These are phyloP conservation scores for Lathyrus tuberosus DNA, from an alignment of 306 rosid species.

Conservation along the genomic window DNA sequence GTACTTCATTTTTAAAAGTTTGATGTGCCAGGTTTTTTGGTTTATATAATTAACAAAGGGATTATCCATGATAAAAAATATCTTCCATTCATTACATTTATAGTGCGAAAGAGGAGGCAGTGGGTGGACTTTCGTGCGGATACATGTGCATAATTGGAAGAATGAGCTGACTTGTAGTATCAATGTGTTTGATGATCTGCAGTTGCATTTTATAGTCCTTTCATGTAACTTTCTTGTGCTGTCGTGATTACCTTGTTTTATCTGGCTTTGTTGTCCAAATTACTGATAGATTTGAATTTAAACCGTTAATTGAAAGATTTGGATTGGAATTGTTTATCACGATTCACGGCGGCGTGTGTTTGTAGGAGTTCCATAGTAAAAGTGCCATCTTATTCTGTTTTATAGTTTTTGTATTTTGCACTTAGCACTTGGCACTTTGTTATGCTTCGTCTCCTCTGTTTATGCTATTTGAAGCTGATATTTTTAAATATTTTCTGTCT, in stretches of 20 bases:
- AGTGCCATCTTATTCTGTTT: slow-evolving; percentile 3
- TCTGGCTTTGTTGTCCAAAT: neutral
- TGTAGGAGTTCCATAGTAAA: neutral
- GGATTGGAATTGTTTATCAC: too few relatives aligned
- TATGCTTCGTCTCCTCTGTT: neutral
- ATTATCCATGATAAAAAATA: slow-evolving; percentile 1
- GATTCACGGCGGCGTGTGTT: neutral
- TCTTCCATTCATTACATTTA: neutral
- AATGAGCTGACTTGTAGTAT: neutral
- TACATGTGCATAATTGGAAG: neutral
- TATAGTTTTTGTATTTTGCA: too few relatives aligned
- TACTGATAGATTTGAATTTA: too few relatives aligned
- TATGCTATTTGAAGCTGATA: neutral
- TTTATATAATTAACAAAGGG: slow-evolving; percentile 1
- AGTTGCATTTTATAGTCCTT: slow-evolving; percentile 17
- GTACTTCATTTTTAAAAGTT: neutral
- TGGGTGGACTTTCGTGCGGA: too few relatives aligned
- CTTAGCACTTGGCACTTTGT: neutral
- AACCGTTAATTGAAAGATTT: too few relatives aligned
- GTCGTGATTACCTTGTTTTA: neutral
- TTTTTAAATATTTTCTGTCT: neutral
- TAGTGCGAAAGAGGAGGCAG: too few relatives aligned
- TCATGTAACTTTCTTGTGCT: neutral
- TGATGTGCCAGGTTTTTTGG: neutral
- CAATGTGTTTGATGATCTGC: neutral